Conservation (phyloP, 1,139 yeast species). For the Diutina neorugosa region DNA sequence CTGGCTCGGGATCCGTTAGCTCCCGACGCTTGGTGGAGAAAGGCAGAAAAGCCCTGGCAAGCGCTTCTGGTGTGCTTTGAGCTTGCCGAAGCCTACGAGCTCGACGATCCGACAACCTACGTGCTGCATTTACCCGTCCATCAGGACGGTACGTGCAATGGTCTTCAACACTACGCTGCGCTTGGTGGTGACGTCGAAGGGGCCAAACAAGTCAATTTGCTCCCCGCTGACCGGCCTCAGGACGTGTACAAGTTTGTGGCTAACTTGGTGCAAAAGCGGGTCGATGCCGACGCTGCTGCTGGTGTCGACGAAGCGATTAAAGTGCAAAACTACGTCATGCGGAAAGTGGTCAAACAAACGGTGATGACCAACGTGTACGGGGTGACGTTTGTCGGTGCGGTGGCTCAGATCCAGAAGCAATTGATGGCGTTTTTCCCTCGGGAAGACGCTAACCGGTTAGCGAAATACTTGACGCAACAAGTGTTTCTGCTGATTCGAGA, state of each 20-base stretch:
- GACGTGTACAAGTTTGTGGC: constrained; percentile 88
- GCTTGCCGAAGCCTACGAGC: constrained; percentile 54
- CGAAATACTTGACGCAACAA: constrained; percentile 62
- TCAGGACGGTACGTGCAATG: constrained; percentile 97
- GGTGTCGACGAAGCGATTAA: constrained; percentile 42
- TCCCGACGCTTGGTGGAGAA: constrained; percentile 62
- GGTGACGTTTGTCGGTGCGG: constrained; percentile 90
- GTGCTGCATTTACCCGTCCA: constrained; percentile 83
- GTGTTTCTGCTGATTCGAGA: constrained; percentile 81
- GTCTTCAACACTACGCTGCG: constrained; percentile 96
- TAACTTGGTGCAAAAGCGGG: constrained; percentile 48
- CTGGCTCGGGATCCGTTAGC: constrained; percentile 63
- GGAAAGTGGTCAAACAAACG: constrained; percentile 91
- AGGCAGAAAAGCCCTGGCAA: constrained; percentile 95
- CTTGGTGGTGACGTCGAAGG: constrained; percentile 94
- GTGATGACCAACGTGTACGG: constrained; percentile 99
- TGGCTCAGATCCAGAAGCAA: constrained; percentile 72
- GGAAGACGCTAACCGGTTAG: constrained; percentile 29
- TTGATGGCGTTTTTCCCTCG: constrained; percentile 28
- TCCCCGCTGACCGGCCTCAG: constrained; percentile 75
- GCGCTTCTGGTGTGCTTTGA: constrained; percentile 81
- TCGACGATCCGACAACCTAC: constrained; percentile 63
- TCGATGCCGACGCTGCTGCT: constrained; percentile 46
- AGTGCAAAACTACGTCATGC: constrained; percentile 51
- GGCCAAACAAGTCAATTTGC: constrained; percentile 81